phyloP scores from a whole-genome alignment of 1,139 yeast species.

The Nakaseomyces kungkrabaensis region DNA sequence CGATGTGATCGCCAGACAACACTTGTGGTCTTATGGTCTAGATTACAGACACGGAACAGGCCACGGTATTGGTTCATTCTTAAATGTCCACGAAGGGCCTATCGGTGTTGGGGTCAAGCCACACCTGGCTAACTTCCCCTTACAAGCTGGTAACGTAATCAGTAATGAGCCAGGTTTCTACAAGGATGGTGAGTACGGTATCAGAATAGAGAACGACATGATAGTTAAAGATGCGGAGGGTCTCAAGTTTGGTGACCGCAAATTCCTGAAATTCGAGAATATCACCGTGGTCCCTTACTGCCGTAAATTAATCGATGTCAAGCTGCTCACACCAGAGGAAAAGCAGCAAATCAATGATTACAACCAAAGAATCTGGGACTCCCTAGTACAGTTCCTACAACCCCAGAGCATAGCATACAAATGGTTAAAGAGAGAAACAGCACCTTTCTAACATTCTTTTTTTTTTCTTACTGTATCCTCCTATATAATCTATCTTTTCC shows the following conservation, averaged over 20 bases:
- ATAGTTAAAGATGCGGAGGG: slow-evolving; percentile 37
- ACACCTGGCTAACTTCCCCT: slow-evolving; percentile 25
- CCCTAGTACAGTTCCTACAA: slow-evolving; percentile 39
- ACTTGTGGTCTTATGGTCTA: slow-evolving; percentile 73
- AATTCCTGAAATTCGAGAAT: slow-evolving; percentile 70
- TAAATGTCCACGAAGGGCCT: slow-evolving; percentile 96
- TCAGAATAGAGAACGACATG: slow-evolving; percentile 79
- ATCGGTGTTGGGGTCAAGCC: slow-evolving; percentile 74
- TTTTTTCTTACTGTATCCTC: no score
- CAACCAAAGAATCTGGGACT: slow-evolving; percentile 53
- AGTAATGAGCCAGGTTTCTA: slow-evolving; percentile 97
- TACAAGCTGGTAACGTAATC: slow-evolving; percentile 56
- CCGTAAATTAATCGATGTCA: slow-evolving; percentile 49
- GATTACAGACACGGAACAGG: slow-evolving; percentile 97
- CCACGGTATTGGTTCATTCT: slow-evolving; percentile 89
- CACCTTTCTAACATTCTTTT: slow-evolving; percentile 26
- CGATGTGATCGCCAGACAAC: slow-evolving; percentile 85
- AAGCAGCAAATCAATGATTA: slow-evolving; percentile 58
- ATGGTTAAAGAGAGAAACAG: slow-evolving; percentile 74
- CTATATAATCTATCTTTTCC: no score
- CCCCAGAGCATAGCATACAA: slow-evolving; percentile 45
- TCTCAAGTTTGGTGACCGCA: slow-evolving; percentile 39
- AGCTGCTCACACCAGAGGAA: slow-evolving; percentile 54
- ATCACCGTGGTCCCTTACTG: slow-evolving; percentile 88
- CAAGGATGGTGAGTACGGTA: slow-evolving; percentile 87